Evolutionary conservation across 441 rosid genomes (phyloP), one percentile per base, ranked within the genome.

Genomic region (Brassica hybrid): DNA sequence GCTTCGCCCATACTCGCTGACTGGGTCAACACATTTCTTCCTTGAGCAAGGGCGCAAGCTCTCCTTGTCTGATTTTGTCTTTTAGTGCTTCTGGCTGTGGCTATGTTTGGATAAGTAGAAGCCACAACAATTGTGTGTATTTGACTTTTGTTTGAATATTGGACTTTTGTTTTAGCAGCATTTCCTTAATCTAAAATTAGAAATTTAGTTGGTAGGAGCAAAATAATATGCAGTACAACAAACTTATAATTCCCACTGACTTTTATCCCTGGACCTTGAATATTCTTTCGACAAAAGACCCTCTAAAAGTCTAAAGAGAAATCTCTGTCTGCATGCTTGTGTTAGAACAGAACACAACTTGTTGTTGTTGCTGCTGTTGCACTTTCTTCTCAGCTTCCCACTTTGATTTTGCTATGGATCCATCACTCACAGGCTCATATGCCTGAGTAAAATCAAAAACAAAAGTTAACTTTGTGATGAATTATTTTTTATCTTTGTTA

Each of bases 371-470:
- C 71, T 78, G 79, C 58, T 76, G 85, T 67, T 65, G 76, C 73
- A 80, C 77, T 56, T 83, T 85, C 77, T 80, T 81, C 81, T 91
- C 97, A 58, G 83, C 82, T 79, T 94, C 97, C 99, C 94, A 94
- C 68, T 81, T 93, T 73, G 90, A 91, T 82, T 86, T 94, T 64
- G 91, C 90, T 69, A 93, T 84, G 70, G 80, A 83, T 78, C 96
- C 97, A 83, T 90, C 97, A 83, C 82, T 87, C 80, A 89, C 93
- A 43, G 97, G 97, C 82, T 86, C 91, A 82, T 93, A 94, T 63
- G 89, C 98, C 98, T 94, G 73, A 75, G 7, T 11, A 48, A 32
- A 7, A 70, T 18, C 14, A 65, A 65, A 80, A 74, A 56, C 67
- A 63, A 62, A 74, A 71, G 57, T 59, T 23, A 0, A 69, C 73